Base-by-base conservation (phyloP, 148 eudicot genomes). In the Gaultheria prostrata region DNA sequence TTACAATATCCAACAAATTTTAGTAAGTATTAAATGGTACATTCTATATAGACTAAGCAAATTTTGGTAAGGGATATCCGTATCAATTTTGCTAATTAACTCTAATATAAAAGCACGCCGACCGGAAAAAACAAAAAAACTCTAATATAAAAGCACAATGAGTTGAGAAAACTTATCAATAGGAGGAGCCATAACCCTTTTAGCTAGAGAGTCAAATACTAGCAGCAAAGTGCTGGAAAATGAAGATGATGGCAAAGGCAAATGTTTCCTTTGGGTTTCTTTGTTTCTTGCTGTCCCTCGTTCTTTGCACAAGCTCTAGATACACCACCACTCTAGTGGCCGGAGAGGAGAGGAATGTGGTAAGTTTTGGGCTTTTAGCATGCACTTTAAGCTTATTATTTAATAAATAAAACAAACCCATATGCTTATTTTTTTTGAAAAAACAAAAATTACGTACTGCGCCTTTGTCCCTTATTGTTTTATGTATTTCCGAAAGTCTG, bases 281-380 rank as follows among this genome's bases (percentile, higher is more conserved):
- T 26, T n/a, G 32, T 65, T 65, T 65, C 15, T 26, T 65, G 71
- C 71, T 65, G 28, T 65, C 13, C 71, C 10, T 65, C 26, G 33
- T 65, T 65, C 39, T 69, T 69, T 69, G 73, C 73, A 12, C 73
- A 12, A 13, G 73, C 73, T 28, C 71, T 65, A 65, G 71, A 65
- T 3, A 11, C 33, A 11, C 4, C 20, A 30, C 6, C 73, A 28
- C 20, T n/a, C n/a, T n/a, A 4, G 28, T 39, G 71, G 18, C 73
- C 0, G 43, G 7, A 14, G 73, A 69, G 73, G 30, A 69, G 39
- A 69, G 73, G 39, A 28, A 28, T 28, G 39, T 30, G 73, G 73
- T 69, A 14, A 28, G 33, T 65, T 9, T 65, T 2, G 15, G 24
- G 20, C 63, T 57, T 57, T 57, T 1, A n/a, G 9, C 63, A 57